These are phyloP conservation scores for Penicillium alfredii DNA, from an alignment of 495 filamentous ascomycete genomes.

Conservation along the genomic window DNA sequence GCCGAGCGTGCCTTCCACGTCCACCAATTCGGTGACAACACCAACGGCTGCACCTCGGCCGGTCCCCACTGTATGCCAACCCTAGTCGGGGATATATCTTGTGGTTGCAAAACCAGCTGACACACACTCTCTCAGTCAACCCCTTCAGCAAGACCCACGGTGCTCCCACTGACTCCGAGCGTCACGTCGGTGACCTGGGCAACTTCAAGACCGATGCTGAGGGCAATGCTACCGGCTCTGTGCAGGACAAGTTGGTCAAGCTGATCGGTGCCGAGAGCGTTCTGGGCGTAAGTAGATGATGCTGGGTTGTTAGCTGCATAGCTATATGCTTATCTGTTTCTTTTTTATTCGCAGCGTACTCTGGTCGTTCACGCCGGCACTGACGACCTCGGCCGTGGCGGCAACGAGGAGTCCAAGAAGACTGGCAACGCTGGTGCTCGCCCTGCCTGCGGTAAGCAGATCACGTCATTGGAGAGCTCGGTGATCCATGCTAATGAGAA, in stretches of 20 bases:
- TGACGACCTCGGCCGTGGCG: conserved; percentile 90
- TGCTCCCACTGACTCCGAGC: conserved; percentile 69
- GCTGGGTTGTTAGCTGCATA: conserved; percentile 1
- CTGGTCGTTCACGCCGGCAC: conserved; percentile 92
- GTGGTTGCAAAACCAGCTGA: no score
- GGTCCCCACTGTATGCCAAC: conserved; percentile 81
- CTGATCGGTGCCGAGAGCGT: conserved; percentile 93
- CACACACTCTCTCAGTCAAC: conserved; percentile 61
- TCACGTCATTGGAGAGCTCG: neutral
- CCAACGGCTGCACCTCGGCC: conserved; percentile 97
- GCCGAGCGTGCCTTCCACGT: conserved; percentile 96
- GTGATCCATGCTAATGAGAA: conserved; percentile 2
- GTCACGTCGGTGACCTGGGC: conserved; percentile 95
- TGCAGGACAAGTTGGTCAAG: conserved; percentile 77
- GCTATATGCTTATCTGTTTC: neutral
- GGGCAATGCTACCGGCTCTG: conserved; percentile 74
- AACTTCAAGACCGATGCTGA: conserved; percentile 93
- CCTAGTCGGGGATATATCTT: neutral
- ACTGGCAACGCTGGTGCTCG: conserved; percentile 91
- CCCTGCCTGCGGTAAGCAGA: conserved; percentile 79
- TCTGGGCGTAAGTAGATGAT: conserved; percentile 65
- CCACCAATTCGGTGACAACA: conserved; percentile 99
- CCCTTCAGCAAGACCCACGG: conserved; percentile 88
- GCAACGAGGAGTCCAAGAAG: conserved; percentile 88
- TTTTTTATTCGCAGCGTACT: conserved; percentile 58